A percentile compares a stretch with the other conserved stretches of the same genome.
Evolutionary conservation across 176 grass and related monocot genomes (phyloP).

Genomic region (Thinopyrum elongatum): DNA sequence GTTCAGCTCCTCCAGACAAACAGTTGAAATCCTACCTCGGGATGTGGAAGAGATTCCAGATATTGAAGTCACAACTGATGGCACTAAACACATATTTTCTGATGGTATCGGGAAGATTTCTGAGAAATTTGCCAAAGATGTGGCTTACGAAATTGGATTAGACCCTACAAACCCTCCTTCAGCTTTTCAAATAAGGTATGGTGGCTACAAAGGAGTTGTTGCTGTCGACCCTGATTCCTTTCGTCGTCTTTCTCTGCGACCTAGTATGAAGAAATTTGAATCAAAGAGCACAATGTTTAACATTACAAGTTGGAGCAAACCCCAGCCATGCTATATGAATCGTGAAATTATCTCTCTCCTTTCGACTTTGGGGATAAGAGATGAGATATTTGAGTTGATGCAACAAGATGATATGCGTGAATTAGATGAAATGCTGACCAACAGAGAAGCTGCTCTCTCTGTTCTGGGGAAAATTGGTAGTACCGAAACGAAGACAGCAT

Average conservation of each 20-base stretch:
- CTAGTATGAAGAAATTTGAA: conserved; percentile 96
- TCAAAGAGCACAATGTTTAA: conserved; percentile 76
- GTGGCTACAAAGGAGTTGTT: conserved; percentile 90
- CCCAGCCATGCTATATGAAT: conserved; percentile 77
- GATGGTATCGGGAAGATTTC: conserved; percentile 89
- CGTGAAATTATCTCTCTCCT: conserved; percentile 89
- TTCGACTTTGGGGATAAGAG: conserved; percentile 73
- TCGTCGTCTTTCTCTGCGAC: conserved; percentile 59
- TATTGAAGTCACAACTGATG: conserved; percentile 72
- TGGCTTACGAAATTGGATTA: conserved; percentile 60
- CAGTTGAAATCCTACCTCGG: conserved; percentile 35
- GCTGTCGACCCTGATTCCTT: conserved; percentile 56
- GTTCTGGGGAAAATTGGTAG: conserved; percentile 57
- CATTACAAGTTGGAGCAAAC: conserved; percentile 79
- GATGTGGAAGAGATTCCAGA: conserved; percentile 71
- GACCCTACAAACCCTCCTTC: conserved; percentile 53
- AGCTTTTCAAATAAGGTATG: conserved; percentile 96
- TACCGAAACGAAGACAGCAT: conserved; percentile 47
- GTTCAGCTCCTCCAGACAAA: conserved; percentile 85
- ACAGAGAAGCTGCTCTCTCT: conserved; percentile 66
- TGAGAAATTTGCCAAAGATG: conserved; percentile 49
- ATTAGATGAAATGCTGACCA: conserved; percentile 70
- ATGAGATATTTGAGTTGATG: conserved; percentile 81
- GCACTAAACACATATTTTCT: conserved; percentile 76
- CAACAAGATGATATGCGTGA: conserved; percentile 67